Percentiles rank a stretch among this genome's conserved stretches.
Evolutionary conservation across 768 basidiomycete genomes (phyloP).

Genomic region (Podaxis sp.): DNA sequence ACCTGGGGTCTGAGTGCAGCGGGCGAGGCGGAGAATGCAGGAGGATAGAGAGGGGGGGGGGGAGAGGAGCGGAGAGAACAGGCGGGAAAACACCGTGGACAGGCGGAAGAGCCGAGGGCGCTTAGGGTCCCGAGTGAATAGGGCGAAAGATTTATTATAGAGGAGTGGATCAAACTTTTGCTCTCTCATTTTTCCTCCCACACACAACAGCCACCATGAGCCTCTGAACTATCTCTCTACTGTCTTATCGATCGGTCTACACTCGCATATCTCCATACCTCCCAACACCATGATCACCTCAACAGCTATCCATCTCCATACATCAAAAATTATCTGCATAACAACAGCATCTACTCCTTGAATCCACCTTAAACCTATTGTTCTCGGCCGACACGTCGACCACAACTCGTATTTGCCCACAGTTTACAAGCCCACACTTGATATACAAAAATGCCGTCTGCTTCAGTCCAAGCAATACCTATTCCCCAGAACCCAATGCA

Average conservation of each 20-base stretch:
- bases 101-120: not conserved
- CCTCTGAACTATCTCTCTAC: not conserved
- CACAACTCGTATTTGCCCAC: too few relatives aligned
- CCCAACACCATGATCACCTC: constrained; percentile 4
- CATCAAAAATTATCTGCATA: not conserved
- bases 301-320: not conserved
- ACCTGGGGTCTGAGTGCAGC: not conserved
- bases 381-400: not conserved
- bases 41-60: not conserved
- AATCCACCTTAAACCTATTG: not conserved
- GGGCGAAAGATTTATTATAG: not conserved
- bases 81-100: not conserved
- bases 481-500: not conserved
- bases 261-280: not conserved
- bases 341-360: not conserved
- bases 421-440: not conserved
- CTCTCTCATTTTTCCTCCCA: not conserved
- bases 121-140: constrained; percentile 12
- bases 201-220: constrained; percentile 5
- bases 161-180: constrained; percentile 1
- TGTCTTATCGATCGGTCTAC: not conserved
- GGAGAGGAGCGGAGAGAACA: not conserved
- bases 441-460: not conserved
- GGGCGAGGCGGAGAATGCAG: not conserved
- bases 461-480: not conserved